Base-by-base conservation (phyloP, 257 asterid genomes). In the Solanum appendiculatum region DNA sequence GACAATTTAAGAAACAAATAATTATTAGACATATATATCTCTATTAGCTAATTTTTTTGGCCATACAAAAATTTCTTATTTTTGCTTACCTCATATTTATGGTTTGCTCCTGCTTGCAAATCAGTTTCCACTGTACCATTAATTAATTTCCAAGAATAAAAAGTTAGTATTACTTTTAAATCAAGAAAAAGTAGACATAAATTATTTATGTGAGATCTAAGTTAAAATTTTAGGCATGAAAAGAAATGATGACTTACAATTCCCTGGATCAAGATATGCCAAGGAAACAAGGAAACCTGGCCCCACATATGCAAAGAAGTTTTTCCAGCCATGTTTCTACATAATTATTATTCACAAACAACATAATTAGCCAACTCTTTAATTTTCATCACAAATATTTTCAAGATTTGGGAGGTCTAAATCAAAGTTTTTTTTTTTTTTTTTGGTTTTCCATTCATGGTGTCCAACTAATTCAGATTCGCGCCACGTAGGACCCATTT, bases 221-320 rank as follows among this genome's bases (percentile, higher is more conserved):
- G 3, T 56, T 21, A 6, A 44, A 64, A 48, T 34, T 25, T 10
- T 3, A 66, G 27, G 58, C 72, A 78, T 16, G 18, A 13, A 7
- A 27, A 8, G 4, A 11, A 58, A 27, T 14, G 23, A 82, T 12
- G 3, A 60, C 95, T 91, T 78, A 96, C 99, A 81, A 77, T 95
- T 97, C 54, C 99, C 99, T 2, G 99, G 99, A 87, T 97, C 99
- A 73, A 97, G 96, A 86, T 97, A 97, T 40, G 99, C 98, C 87
- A 97, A 36, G 9, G 99, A 97, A 78, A 97, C 99, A 73, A 97
- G 92, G 75, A 97, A 95, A 39, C 99, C 99, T 72, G 98, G 99
- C 58, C 99, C 99, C 63, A 95, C 94, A 88, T 90, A 92, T 3
- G 91, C 46, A 75, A 95, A 88, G 90, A 95, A 94, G 9, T 92